phyloP scores from a whole-genome alignment of 495 filamentous ascomycete genomes.

The Aspergillus funiculosus region DNA sequence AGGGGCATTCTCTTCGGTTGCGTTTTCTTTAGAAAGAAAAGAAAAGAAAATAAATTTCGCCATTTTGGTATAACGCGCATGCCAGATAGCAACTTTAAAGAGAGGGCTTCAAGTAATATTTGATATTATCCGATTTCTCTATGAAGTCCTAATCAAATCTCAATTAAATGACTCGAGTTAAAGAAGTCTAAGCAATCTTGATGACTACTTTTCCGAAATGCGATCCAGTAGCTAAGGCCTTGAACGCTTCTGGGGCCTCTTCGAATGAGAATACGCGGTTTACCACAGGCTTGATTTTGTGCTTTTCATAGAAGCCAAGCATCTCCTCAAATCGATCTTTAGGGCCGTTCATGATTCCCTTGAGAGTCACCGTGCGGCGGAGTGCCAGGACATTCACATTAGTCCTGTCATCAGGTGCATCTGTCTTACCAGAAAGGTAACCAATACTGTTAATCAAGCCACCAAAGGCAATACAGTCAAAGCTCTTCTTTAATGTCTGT shows the following conservation, averaged over 20 bases:
- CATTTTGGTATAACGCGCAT: too few species aligned
- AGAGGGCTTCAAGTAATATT: too few species aligned
- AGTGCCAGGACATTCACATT: constrained; percentile 51
- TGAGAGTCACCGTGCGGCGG: constrained; percentile 44
- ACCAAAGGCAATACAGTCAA: constrained; percentile 60
- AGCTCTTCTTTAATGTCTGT: constrained; percentile 53
- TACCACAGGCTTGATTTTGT: constrained; percentile 57
- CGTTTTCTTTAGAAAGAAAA: not conserved
- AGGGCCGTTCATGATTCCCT: constrained; percentile 58
- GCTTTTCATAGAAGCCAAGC: constrained; percentile 52
- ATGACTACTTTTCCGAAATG: constrained; percentile 75
- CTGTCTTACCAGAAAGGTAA: constrained; percentile 55
- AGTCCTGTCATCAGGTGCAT: constrained; percentile 35
- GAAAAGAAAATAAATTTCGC: not conserved
- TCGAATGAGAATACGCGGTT: constrained; percentile 56
- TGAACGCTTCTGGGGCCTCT: constrained; percentile 45
- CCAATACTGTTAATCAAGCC: constrained; percentile 65
- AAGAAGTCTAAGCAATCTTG: constrained; percentile 8
- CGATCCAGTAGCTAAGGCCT: constrained; percentile 56
- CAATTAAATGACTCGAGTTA: not conserved
- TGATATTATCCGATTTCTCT: too few species aligned
- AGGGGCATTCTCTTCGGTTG: not conserved
- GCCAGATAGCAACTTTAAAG: too few species aligned
- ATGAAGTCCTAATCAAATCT: too few species aligned
- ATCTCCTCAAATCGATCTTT: constrained; percentile 58